Conservation (phyloP, 169 alveolate species). For the Plasmodium billcollinsi region DNA sequence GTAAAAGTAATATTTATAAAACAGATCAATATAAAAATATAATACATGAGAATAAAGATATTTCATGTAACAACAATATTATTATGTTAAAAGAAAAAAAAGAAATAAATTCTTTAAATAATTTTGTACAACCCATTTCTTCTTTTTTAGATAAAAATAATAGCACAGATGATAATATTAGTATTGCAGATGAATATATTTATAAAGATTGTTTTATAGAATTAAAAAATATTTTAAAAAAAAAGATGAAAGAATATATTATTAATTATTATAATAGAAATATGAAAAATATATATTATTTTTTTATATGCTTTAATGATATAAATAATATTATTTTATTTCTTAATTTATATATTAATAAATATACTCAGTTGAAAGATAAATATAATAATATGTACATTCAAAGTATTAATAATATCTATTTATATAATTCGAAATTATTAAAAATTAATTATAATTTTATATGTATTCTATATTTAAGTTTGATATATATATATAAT, state of each 20-base stretch:
- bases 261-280: conserved; percentile 9
- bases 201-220: conserved; percentile 41
- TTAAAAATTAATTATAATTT: conserved; percentile 40
- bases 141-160: too few species aligned
- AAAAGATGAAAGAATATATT: conserved; percentile 16
- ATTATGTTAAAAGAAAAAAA: not conserved
- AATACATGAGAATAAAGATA: too few species aligned
- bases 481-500: conserved; percentile 23
- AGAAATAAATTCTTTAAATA: not conserved
- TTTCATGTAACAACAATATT: too few species aligned
- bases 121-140: not conserved
- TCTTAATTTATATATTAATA: conserved; percentile 30
- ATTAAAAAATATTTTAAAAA: conserved; percentile 24
- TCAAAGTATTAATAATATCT: conserved; percentile 44
- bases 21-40: too few species aligned
- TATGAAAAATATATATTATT: conserved; percentile 29
- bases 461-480: conserved; percentile 25
- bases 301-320: conserved; percentile 47
- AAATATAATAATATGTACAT: conserved; percentile 5
- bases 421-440: conserved; percentile 38
- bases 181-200: conserved; percentile 38
- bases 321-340: conserved; percentile 14
- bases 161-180: not conserved
- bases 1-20: too few species aligned
- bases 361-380: conserved; percentile 29